Evolutionary conservation across 352 stramenopile genomes (phyloP).

Genomic region (Phytophthora gonapodyides): DNA sequence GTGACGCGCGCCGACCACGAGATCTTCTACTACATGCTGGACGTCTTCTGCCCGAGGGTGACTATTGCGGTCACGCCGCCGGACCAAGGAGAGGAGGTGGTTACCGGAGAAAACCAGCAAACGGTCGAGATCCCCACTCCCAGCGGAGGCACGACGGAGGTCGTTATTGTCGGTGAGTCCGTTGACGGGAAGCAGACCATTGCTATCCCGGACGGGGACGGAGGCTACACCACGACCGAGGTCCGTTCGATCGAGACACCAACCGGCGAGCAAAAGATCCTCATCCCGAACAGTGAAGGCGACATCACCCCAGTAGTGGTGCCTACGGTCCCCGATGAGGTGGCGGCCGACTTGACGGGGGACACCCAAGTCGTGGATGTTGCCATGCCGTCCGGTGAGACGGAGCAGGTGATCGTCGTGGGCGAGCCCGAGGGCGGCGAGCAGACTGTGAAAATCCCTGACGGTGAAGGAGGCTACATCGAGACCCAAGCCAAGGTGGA

Average conservation of each 20-base stretch:
- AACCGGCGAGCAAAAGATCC: slow-evolving; percentile 30
- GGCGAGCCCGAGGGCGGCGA: slow-evolving; percentile 4
- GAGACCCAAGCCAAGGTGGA: not conserved
- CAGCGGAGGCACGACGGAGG: slow-evolving; percentile 14
- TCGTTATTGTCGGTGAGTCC: slow-evolving; percentile 23
- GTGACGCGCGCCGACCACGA: slow-evolving; percentile 13
- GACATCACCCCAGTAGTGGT: slow-evolving; percentile 28
- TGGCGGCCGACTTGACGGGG: not conserved
- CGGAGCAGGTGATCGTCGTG: slow-evolving; percentile 7
- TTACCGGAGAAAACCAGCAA: slow-evolving; percentile 2
- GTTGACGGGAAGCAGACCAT: slow-evolving; percentile 22
- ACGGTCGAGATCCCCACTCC: slow-evolving; percentile 25
- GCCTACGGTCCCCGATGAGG: slow-evolving; percentile 10
- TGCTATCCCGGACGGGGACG: slow-evolving; percentile 17
- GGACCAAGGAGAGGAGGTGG: slow-evolving; percentile 6
- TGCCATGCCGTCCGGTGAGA: not conserved
- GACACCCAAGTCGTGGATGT: slow-evolving; percentile 1
- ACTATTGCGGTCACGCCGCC: slow-evolving; percentile 24
- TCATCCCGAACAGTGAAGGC: slow-evolving; percentile 27
- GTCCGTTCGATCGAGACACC: slow-evolving; percentile 18
- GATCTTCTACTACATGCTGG: slow-evolving; percentile 32
- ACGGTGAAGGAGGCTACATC: not conserved
- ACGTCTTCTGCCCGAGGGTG: slow-evolving; percentile 25
- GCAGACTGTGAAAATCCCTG: slow-evolving; percentile 3
- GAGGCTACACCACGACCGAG: slow-evolving; percentile 27